Percentiles rank a stretch among this genome's conserved stretches.
phyloP scores from a whole-genome alignment of 768 basidiomycete genomes.

The Scleroderma bovista region DNA sequence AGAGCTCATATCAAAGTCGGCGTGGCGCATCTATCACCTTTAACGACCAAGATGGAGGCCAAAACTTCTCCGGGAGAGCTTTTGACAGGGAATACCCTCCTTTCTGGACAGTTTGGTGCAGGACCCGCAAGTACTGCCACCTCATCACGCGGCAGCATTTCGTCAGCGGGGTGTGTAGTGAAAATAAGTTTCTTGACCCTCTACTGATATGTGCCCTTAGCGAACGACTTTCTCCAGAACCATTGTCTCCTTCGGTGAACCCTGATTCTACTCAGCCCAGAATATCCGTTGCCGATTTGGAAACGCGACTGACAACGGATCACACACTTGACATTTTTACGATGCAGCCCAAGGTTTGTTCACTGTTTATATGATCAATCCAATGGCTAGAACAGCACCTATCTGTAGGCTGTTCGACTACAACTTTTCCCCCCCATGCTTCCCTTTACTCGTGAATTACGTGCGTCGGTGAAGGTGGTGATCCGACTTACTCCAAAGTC shows the following conservation, averaged over 20 bases:
- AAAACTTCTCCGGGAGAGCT: background rate
- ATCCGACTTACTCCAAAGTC: slow-evolving; percentile 75
- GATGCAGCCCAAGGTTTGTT: slow-evolving; percentile 80
- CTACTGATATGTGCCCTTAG: slow-evolving; percentile 28
- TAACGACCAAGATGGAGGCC: background rate
- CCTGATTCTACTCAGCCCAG: slow-evolving; percentile 47
- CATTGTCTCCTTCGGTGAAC: slow-evolving; percentile 48
- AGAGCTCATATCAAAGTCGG: slow-evolving; percentile 39
- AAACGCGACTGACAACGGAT: slow-evolving; percentile 70
- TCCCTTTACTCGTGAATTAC: slow-evolving; percentile 72
- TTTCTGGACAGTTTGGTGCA: slow-evolving; percentile 17
- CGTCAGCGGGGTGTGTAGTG: slow-evolving; percentile 50
- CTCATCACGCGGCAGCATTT: slow-evolving; percentile 47
- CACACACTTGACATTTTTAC: slow-evolving; percentile 90
- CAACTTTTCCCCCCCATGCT: slow-evolving; percentile 83
- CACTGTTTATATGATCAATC: slow-evolving; percentile 1
- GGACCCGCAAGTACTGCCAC: slow-evolving; percentile 41
- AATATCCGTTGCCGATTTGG: slow-evolving; percentile 69
- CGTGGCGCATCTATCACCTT: background rate
- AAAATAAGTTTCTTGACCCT: background rate
- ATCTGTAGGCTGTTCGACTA: slow-evolving; percentile 72
- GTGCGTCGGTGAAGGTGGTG: slow-evolving; percentile 63
- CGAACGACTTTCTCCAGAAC: slow-evolving; percentile 57
- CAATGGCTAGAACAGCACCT: too few relatives aligned
- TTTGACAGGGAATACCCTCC: slow-evolving; percentile 5